Conservation (phyloP, 164 flowering plant species). For the Sedum album region DNA sequence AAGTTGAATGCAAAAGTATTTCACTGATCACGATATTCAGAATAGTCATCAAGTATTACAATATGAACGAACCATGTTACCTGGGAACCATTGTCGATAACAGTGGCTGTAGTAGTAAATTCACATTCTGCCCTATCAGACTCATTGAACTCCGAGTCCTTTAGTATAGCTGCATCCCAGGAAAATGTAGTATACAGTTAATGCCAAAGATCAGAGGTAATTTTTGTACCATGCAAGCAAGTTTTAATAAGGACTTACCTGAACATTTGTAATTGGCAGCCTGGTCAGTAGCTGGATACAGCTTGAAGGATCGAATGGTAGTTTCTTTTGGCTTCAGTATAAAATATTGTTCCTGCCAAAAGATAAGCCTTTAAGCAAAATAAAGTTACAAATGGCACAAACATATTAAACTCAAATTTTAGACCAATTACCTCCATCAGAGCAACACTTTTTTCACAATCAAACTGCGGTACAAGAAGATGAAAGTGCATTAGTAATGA, state of each 20-base stretch:
- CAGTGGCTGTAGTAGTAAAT: conserved; percentile 74
- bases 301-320: conserved; percentile 48
- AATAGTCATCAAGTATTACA: not conserved
- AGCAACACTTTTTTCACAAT: conserved; percentile 55
- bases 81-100: conserved; percentile 79
- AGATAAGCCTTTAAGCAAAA: conserved; percentile 7
- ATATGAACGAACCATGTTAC: conserved; percentile 20
- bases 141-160: conserved; percentile 79
- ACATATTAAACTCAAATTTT: not conserved
- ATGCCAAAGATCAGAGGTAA: not conserved
- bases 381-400: not conserved
- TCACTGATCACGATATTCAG: not conserved
- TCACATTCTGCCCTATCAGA: conserved; percentile 94
- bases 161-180: conserved; percentile 72
- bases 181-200: not conserved
- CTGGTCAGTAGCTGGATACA: conserved; percentile 65
- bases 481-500: not conserved
- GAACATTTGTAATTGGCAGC: conserved; percentile 68
- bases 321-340: conserved; percentile 72
- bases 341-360: conserved; percentile 69
- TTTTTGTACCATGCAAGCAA: not conserved
- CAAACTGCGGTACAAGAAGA: conserved; percentile 44
- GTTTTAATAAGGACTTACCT: conserved; percentile 27
- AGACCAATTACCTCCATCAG: conserved; percentile 59
- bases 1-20: not conserved